Conservation (phyloP, 257 asterid genomes). For the Primulina eburnea region DNA sequence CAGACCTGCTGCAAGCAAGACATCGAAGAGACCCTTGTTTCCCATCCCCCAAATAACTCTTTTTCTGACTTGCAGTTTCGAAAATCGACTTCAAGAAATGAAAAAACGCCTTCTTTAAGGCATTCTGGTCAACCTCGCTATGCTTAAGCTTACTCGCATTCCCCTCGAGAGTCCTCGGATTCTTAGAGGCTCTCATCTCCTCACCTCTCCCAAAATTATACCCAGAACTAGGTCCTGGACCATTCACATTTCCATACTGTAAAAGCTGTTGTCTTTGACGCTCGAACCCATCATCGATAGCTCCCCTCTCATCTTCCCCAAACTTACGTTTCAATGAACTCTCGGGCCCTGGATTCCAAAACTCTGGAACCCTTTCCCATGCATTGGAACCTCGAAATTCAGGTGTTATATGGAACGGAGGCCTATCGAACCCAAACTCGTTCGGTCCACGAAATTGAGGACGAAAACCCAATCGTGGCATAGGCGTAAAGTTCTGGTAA, state of each 20-base stretch:
- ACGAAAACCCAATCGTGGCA: slow-evolving; percentile 38
- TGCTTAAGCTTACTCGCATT: slow-evolving; percentile 44
- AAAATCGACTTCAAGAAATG: slow-evolving; percentile 64
- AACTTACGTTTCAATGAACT: slow-evolving; percentile 66
- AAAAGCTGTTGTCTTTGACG: slow-evolving; percentile 89
- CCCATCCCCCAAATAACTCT: slow-evolving; percentile 68
- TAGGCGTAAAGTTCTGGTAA: slow-evolving; percentile 56
- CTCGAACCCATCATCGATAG: slow-evolving; percentile 64
- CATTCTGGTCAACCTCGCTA: slow-evolving; percentile 57
- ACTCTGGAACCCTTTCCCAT: slow-evolving; percentile 45
- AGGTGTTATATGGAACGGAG: slow-evolving; percentile 53
- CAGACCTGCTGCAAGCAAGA: slow-evolving; percentile 76
- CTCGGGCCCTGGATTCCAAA: slow-evolving; percentile 44
- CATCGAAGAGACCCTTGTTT: slow-evolving; percentile 71
- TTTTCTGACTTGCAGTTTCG: slow-evolving; percentile 55
- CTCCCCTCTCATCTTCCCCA: slow-evolving; percentile 69
- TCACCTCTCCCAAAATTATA: slow-evolving; percentile 43
- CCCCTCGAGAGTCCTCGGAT: slow-evolving; percentile 45
- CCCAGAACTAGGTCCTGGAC: slow-evolving; percentile 49
- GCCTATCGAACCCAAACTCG: slow-evolving; percentile 50
- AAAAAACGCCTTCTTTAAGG: slow-evolving; percentile 58
- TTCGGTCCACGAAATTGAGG: slow-evolving; percentile 41
- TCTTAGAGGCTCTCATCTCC: slow-evolving; percentile 56
- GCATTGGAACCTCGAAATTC: slow-evolving; percentile 39
- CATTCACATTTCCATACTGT: slow-evolving; percentile 70